Percentiles rank a stretch among this genome's conserved stretches.
Evolutionary conservation across 164 flowering plant genomes (phyloP).

Genomic region (Tetrastigma voinierianum): DNA sequence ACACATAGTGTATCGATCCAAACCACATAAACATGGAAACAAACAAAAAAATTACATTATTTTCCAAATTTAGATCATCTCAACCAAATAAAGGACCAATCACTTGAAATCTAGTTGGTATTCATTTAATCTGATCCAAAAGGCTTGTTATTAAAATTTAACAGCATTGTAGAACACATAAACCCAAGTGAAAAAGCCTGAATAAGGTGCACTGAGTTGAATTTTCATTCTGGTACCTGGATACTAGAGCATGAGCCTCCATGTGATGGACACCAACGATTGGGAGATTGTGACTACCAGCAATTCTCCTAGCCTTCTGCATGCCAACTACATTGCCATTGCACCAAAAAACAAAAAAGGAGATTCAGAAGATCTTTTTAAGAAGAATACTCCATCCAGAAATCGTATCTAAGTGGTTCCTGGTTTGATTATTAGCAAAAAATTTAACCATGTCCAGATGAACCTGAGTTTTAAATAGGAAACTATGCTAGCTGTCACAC

Average conservation of each 20-base stretch:
- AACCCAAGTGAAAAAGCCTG: background rate
- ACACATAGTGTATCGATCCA: background rate
- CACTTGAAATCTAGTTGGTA: background rate
- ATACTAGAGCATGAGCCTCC: constrained; percentile 98
- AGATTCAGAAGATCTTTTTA: background rate
- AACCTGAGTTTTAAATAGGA: too few species aligned
- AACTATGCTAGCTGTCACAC: too few species aligned
- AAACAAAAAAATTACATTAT: background rate
- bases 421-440: background rate
- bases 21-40: background rate
- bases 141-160: too few species aligned
- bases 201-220: background rate
- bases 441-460: too few species aligned
- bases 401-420: background rate
- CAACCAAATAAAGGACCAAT: background rate
- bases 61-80: background rate
- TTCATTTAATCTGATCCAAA: background rate
- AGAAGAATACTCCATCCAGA: background rate
- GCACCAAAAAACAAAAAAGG: constrained; percentile 6
- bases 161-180: too few species aligned
- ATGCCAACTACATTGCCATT: constrained; percentile 74
- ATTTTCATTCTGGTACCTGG: constrained; percentile 52
- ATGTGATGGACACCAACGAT: constrained; percentile 89
- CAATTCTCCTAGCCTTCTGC: constrained; percentile 76
- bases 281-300: constrained; percentile 65